A percentile compares a stretch with the other conserved stretches of the same genome.
Evolutionary conservation across 116 monocot genomes (phyloP).

Genomic region (Zostera marina): DNA sequence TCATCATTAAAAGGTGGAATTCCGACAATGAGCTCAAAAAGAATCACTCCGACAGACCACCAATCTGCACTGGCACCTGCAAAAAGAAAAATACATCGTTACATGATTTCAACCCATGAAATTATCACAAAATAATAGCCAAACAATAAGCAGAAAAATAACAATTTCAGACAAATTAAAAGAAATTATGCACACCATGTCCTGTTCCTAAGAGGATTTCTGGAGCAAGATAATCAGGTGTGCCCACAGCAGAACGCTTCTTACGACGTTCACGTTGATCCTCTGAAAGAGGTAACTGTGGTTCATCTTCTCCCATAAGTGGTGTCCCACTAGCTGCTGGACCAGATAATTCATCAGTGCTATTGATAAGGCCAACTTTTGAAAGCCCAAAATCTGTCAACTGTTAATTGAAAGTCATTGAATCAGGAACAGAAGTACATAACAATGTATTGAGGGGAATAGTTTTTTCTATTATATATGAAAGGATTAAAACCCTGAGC

Average conservation of each 20-base stretch:
- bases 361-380: slow-evolving; percentile 97
- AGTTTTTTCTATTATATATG: not conserved
- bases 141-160: not conserved
- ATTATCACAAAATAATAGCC: not conserved
- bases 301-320: slow-evolving; percentile 84
- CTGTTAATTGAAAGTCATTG: slow-evolving; percentile 18
- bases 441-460: not conserved
- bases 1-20: slow-evolving; percentile 99
- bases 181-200: slow-evolving; percentile 33
- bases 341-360: slow-evolving; percentile 95
- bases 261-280: slow-evolving; percentile 66
- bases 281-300: slow-evolving; percentile 47
- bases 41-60: slow-evolving; percentile 99
- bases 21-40: slow-evolving; percentile 95
- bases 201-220: slow-evolving; percentile 95
- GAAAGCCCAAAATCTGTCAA: slow-evolving; percentile 99
- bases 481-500: not conserved
- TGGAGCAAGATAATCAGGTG: slow-evolving; percentile 98
- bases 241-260: slow-evolving; percentile 91
- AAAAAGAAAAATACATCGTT: slow-evolving; percentile 5
- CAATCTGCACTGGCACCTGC: slow-evolving; percentile 92
- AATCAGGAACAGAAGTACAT: not conserved
- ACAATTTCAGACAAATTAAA: not conserved
- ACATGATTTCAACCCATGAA: not conserved
- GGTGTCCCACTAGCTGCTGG: slow-evolving; percentile 81